Base-by-base conservation (phyloP, 2,329 filamentous ascomycete genomes). In the Thielaviopsis musarum region DNA sequence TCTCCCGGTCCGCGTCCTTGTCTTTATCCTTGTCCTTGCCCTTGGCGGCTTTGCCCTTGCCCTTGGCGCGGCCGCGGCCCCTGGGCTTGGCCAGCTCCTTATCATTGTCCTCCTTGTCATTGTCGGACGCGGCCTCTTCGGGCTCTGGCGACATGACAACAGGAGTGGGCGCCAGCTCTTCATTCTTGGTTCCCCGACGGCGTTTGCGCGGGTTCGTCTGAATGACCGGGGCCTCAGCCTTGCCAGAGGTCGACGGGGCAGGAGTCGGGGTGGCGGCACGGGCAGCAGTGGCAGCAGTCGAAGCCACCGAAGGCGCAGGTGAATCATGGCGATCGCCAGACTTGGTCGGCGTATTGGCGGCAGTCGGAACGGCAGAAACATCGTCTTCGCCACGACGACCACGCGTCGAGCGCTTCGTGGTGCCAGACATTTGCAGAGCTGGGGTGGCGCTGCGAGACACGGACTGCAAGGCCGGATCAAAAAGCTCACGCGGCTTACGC, bases 361-460 rank as follows among this genome's bases (percentile, higher is more conserved):
- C 54, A 2, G 68, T 65, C 7, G 70, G 68, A 24, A 64, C 65
- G 24, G 68, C 68, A 21, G 61, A 65, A 48, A 66, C 69, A 58
- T 65, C 67, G 34, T 66, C 68, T 59, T 66, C 69, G 26, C 70
- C 68, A 28, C 69, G 66, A 24, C 70, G 68, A 45, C 66, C 66
- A n/a, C 60, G 60, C 13, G 57, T 58, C 4, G 51, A 30, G 3
- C 60, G 56, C 38, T 59, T 61, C 17, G 52, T 28, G 5, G 38
- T 3, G 17, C 13, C 15, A 15, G 24, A 34, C 6, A 68, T 65
- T 3, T 68, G 65, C 6, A 65, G 69, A 7, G 67, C 72, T 1
- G 79, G 79, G 13, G 77, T 81, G 3, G 74, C 74, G 61, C 75
- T 73, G 62, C 78, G 74, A 64, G 78, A 80, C 57, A 70, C 68